Evolutionary conservation across 2,329 filamentous ascomycete species (phyloP).

Genomic region (Talaromyces sp.): DNA sequence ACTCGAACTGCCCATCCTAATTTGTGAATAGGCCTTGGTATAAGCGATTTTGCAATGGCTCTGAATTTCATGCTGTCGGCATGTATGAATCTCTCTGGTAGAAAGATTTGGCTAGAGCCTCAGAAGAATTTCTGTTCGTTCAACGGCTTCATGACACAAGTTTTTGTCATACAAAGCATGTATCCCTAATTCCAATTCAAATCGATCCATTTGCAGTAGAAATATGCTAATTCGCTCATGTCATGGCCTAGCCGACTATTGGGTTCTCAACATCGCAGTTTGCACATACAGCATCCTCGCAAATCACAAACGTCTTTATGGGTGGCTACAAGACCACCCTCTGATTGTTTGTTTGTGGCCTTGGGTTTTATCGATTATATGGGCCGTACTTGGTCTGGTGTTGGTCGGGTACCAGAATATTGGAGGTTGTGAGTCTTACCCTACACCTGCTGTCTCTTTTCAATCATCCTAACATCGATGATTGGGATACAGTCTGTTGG

Average conservation of each 20-base stretch:
- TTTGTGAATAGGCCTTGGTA: slow-evolving; percentile 3
- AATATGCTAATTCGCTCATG: background rate
- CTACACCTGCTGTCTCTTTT: background rate
- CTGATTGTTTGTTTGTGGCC: slow-evolving; percentile 5
- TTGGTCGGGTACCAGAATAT: slow-evolving; percentile 7
- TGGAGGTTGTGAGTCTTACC: slow-evolving; percentile 1
- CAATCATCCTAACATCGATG: background rate
- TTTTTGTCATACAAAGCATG: slow-evolving; percentile 14
- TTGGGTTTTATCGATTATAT: slow-evolving; percentile 5
- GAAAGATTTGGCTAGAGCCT: slow-evolving; percentile 9
- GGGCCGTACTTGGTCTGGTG: slow-evolving; percentile 10
- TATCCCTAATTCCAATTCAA: background rate
- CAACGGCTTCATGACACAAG: slow-evolving; percentile 13
- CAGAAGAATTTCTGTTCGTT: slow-evolving; percentile 6
- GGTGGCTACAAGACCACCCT: slow-evolving; percentile 11
- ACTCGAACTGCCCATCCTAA: background rate
- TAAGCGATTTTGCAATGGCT: slow-evolving; percentile 13
- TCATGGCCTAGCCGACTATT: slow-evolving; percentile 9
- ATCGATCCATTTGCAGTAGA: rapidly evolving
- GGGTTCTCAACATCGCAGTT: slow-evolving; percentile 11
- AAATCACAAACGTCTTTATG: slow-evolving; percentile 9
- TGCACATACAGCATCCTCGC: slow-evolving; percentile 14
- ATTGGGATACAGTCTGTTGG: background rate
- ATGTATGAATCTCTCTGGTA: slow-evolving; percentile 7
- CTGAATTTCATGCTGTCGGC: slow-evolving; percentile 12